Evolutionary conservation across 192 early-diverging fungal genomes (phyloP), one percentile per base, ranked within the genome.

Genomic region (Obelidium mucronatum): DNA sequence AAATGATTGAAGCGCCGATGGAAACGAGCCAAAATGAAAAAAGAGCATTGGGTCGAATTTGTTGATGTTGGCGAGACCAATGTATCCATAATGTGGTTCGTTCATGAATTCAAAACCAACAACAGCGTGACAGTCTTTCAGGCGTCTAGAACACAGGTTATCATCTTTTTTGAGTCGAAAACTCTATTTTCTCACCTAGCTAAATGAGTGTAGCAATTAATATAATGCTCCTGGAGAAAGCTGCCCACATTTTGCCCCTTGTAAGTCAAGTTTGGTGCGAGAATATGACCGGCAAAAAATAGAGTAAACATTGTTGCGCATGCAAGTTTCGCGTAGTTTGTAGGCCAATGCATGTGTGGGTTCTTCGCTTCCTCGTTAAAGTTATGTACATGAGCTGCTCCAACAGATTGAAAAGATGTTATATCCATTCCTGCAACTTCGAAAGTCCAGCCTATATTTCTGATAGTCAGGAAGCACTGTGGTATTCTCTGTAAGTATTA

Each of bases 251-350:
- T 79, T 34, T 87, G 82, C n/a, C 91, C 92, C 42, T 92, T 58
- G 62, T 92, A 92, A 40, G 31, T 87, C n/a, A 81, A 79, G 0
- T 86, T 77, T 0, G 93, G 93, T 8, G 92, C 92, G 84, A 94
- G 93, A 6, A 86, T 89, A 31, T 90, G 83, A 15, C 93, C 93
- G 2, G 68, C 87, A 61, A 90, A 94, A 71, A 94, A 94, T 2
- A 94, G 74, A 0, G 94, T 93, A 69, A 95, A 94, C 93, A 95
- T 94, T 3, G 93, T 94, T 28, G 90, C 86, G 24, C 87, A 87
- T 3, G 93, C 94, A 19, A 94, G 84, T 73, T 95, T 95, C 6
- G 90, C 90, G 73, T 95, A 94, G 81, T 95, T 95, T 56, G 94
- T 95, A 0, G 94, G 93, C 93, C 94, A 95, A 6, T 91, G 85